phyloP scores from a whole-genome alignment of 2,329 filamentous ascomycete species.

The Aspergillus fijiensis region DNA sequence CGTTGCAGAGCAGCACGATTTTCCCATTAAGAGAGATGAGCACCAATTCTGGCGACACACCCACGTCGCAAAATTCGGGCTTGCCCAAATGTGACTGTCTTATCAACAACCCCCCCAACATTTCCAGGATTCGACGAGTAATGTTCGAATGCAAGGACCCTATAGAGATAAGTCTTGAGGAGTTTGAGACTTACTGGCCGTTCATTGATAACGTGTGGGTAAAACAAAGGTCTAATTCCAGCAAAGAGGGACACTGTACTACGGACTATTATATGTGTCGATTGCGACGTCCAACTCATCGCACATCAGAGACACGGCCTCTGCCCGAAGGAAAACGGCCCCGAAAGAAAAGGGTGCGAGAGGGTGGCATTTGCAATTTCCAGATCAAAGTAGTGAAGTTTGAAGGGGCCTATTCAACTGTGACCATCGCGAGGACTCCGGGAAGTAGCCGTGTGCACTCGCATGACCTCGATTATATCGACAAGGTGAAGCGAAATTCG shows the following conservation, averaged over 20 bases:
- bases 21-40: neutral
- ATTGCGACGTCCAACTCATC: conserved; percentile 41
- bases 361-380: conserved; percentile 49
- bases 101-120: conserved; percentile 45
- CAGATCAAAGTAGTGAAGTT: conserved; percentile 49
- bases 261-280: conserved; percentile 52
- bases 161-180: conserved; percentile 47
- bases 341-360: conserved; percentile 45
- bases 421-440: conserved; percentile 44
- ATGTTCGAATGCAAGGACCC: conserved; percentile 48
- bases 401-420: conserved; percentile 44
- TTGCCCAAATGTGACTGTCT: conserved; percentile 28
- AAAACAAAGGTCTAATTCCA: conserved; percentile 45
- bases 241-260: conserved; percentile 42
- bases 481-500: conserved; percentile 50
- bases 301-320: conserved; percentile 41
- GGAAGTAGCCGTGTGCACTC: conserved; percentile 43
- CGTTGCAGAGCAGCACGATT: neutral
- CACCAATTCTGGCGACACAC: neutral
- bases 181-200: conserved; percentile 50
- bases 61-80: neutral
- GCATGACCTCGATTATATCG: conserved; percentile 50
- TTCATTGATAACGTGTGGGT: conserved; percentile 54
- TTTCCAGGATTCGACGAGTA: conserved; percentile 43
- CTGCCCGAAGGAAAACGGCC: conserved; percentile 47